Percentiles rank a stretch among this genome's conserved stretches.
Evolutionary conservation across 257 asterid genomes (phyloP).

Genomic region (Nicotiana knightiana): DNA sequence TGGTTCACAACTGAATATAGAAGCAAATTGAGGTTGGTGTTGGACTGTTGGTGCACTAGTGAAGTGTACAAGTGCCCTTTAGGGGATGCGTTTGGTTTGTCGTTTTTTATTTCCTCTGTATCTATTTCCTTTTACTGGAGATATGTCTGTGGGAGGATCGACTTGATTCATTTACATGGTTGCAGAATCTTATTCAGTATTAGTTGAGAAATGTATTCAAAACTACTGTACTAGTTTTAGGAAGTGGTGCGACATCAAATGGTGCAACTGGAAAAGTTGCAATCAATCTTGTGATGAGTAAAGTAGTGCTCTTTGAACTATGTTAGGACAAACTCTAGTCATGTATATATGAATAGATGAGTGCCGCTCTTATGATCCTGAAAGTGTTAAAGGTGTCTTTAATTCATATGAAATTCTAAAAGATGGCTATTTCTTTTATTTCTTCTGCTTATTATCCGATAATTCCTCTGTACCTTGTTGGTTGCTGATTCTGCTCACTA

Average conservation of each 20-base stretch:
- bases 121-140: background rate
- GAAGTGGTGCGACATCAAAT: background rate
- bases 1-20: background rate
- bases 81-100: background rate
- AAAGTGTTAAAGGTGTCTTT: background rate
- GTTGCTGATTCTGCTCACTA: background rate
- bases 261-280: background rate
- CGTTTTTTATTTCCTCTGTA: background rate
- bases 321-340: background rate
- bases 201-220: background rate
- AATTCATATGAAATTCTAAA: background rate
- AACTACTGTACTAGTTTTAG: background rate
- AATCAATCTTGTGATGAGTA: background rate
- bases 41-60: background rate
- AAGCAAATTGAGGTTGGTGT: background rate
- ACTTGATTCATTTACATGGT: background rate
- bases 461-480: background rate
- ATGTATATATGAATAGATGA: background rate
- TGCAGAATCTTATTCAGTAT: background rate
- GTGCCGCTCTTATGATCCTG: background rate
- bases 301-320: background rate
- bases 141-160: background rate
- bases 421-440: background rate
- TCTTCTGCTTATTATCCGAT: background rate
- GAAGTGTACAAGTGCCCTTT: background rate